Conservation (phyloP, 495 filamentous ascomycete genomes). For the Massariosphaeria phaeospora region DNA sequence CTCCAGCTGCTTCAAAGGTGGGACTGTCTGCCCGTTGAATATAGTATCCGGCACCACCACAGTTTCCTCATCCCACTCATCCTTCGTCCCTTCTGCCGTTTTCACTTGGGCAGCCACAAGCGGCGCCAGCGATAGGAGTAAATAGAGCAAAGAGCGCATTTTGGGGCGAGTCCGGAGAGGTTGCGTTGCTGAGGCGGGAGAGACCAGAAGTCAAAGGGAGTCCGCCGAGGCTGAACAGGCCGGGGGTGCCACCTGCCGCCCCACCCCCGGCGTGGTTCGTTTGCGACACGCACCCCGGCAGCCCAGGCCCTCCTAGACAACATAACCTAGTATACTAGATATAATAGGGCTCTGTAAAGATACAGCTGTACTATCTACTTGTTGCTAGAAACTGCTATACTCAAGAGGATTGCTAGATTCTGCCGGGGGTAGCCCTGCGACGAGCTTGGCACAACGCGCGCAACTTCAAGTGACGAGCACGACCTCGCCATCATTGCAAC, state of each 20-base stretch:
- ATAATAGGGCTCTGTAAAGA: no score
- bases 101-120: conserved; percentile 10
- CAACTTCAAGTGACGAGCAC: conserved; percentile 12
- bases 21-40: conserved; percentile 78
- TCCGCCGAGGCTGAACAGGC: no score
- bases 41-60: conserved; percentile 46
- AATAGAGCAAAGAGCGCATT: conserved; percentile 30
- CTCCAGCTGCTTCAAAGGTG: conserved; percentile 62
- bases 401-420: no score
- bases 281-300: no score
- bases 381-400: no score
- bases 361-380: no score
- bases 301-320: no score
- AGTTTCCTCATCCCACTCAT: conserved; percentile 22
- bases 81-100: conserved; percentile 1
- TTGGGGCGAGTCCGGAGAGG: background rate
- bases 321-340: no score
- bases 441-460: conserved; percentile 15
- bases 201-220: background rate
- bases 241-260: no score
- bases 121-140: conserved; percentile 31
- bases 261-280: no score
- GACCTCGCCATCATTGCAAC: conserved; percentile 15
- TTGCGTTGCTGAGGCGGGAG: conserved; percentile 3
- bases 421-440: background rate